phyloP scores from a whole-genome alignment of 768 basidiomycete species.

The Porpolomopsis calyptriformis region DNA sequence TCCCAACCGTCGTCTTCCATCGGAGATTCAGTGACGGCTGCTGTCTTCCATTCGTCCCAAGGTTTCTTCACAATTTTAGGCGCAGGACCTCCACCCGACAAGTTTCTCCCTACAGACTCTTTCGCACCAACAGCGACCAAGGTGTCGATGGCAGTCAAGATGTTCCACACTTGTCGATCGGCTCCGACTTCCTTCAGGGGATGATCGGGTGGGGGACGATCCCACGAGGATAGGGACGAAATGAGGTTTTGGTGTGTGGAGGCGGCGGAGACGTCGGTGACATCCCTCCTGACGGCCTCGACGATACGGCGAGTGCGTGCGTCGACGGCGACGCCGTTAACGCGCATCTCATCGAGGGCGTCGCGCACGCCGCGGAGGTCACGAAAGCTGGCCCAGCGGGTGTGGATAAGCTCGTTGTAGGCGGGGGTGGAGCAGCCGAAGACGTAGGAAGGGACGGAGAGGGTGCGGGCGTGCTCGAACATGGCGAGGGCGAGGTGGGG shows the following conservation, averaged over 20 bases:
- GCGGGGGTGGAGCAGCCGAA: constrained; percentile 81
- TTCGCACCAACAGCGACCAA: too few species aligned
- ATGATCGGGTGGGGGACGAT: too few species aligned
- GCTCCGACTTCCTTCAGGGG: too few species aligned
- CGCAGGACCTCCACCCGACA: not conserved
- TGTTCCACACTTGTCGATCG: too few species aligned
- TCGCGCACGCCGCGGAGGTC: constrained; percentile 68
- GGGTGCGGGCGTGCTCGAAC: constrained; percentile 67
- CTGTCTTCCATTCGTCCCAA: constrained; percentile 45
- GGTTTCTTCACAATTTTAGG: not conserved
- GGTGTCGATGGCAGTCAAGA: too few species aligned
- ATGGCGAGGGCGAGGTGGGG: constrained; percentile 75
- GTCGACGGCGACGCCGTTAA: constrained; percentile 66
- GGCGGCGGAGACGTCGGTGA: too few species aligned
- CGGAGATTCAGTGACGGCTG: constrained; percentile 12
- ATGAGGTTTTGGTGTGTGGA: too few species aligned
- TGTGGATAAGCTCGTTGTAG: constrained; percentile 81
- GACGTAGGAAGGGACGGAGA: constrained; percentile 73
- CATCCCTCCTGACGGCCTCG: constrained; percentile 55
- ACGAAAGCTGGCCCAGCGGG: constrained; percentile 77
- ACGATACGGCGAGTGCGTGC: constrained; percentile 47
- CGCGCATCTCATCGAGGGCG: constrained; percentile 70
- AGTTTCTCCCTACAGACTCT: not conserved
- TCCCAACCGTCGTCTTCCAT: constrained; percentile 33
- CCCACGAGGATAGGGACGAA: too few species aligned